Evolutionary conservation across 192 early-diverging fungal species (phyloP), one percentile per base, ranked within the genome.

Genomic region (Coemansia umbellata): DNA sequence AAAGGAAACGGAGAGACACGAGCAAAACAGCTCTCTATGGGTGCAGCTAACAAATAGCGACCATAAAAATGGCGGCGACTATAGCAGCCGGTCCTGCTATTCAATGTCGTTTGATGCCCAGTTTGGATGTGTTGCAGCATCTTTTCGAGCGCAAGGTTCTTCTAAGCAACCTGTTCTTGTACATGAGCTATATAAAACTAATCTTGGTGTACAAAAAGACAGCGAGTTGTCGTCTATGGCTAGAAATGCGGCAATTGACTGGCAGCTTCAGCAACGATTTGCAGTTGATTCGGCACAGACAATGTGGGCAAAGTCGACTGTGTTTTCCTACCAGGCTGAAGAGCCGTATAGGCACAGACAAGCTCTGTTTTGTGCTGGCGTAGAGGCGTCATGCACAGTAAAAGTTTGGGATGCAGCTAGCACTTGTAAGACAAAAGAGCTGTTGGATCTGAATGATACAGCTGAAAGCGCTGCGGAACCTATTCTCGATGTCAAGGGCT

Each of bases 171-270:
- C 36, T 0, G 27, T 19, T 7, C 61, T 64, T 3, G 58, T 42
- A 7, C 71, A 74, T 17, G 55, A 67, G 19, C 39, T 74, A 43
- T 74, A 55, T 23, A 45, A 49, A n/a, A n/a, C n/a, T n/a, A n/a
- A n/a, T n/a, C n/a, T n/a, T n/a, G n/a, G n/a, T n/a, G n/a, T n/a
- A n/a, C n/a, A n/a, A n/a, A n/a, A n/a, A n/a, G n/a, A n/a, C n/a
- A n/a, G n/a, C n/a, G n/a, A n/a, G n/a, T n/a, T 8, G 33, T 53
- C 14, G 40, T 23, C 43, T 10, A 26, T 26, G 9, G 42, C 11
- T 26, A 27, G 23, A 5, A 26, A 44, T n/a, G 42, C 42, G 32
- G 32, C 32, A 33, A 27, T 21, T 5, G 8, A 15, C 50, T 55
- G 44, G 55, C 47, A 10, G 10, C 28, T 43, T 19, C 31, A 44